phyloP scores from a whole-genome alignment of 2,329 filamentous ascomycete species.

The Cryphonectria japonica region DNA sequence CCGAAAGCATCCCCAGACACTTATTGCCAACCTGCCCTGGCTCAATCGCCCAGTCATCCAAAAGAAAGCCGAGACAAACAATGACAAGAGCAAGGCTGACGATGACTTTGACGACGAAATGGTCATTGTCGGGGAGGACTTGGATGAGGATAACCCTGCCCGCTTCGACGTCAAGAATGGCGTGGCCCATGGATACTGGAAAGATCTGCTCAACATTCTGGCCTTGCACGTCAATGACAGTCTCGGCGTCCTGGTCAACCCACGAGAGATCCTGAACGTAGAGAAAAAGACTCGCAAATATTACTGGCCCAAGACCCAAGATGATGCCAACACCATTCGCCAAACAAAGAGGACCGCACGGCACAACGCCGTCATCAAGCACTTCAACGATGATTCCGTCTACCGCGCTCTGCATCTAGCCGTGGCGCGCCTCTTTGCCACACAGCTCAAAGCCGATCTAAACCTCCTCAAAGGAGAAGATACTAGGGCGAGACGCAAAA shows the following conservation, averaged over 20 bases:
- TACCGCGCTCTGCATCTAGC: constrained; percentile 57
- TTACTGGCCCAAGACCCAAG: constrained; percentile 30
- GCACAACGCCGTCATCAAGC: constrained; percentile 45
- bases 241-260: constrained; percentile 47
- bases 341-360: constrained; percentile 42
- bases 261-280: constrained; percentile 46
- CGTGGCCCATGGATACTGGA: constrained; percentile 65
- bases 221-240: constrained; percentile 53
- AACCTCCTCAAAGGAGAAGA: constrained; percentile 45
- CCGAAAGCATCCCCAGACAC: constrained; percentile 56
- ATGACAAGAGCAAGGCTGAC: constrained; percentile 34
- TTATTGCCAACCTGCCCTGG: constrained; percentile 58
- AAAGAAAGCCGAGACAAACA: constrained; percentile 52
- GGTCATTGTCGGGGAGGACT: constrained; percentile 40
- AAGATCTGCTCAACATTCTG: constrained; percentile 62
- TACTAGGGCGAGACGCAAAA: constrained; percentile 44
- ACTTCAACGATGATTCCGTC: constrained; percentile 47
- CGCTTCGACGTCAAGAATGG: constrained; percentile 50
- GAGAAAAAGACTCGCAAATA: constrained; percentile 30
- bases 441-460: constrained; percentile 55
- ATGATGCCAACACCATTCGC: constrained; percentile 33
- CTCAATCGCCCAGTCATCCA: constrained; percentile 58
- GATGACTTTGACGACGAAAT: constrained; percentile 38
- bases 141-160: constrained; percentile 42
- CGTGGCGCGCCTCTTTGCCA: constrained; percentile 59